Evolutionary conservation across 305 asterid genomes (phyloP).

Genomic region (Fraxinus platypoda): DNA sequence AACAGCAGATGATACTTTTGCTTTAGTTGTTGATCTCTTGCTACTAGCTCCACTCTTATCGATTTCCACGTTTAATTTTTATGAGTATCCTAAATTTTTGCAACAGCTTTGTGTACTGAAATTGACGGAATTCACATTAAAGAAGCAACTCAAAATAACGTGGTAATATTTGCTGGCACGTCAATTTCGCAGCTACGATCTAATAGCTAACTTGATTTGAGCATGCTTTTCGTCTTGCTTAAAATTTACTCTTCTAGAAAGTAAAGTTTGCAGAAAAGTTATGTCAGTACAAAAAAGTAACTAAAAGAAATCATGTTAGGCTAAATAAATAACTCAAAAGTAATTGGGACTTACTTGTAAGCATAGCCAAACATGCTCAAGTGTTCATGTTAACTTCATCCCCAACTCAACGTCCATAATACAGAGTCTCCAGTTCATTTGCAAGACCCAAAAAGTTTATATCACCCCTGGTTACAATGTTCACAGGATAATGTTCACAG

Average conservation of each 20-base stretch:
- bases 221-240: neutral
- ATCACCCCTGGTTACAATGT: neutral
- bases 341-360: neutral
- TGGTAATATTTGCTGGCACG: neutral
- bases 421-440: neutral
- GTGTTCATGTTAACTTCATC: neutral
- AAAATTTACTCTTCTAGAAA: neutral
- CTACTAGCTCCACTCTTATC: neutral
- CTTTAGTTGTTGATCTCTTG: neutral
- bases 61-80: neutral
- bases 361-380: neutral
- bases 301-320: neutral
- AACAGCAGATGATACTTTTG: neutral
- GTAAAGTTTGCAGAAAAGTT: neutral
- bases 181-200: neutral
- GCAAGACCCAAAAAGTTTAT: slow-evolving; percentile 12
- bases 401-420: neutral
- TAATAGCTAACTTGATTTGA: neutral
- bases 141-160: neutral
- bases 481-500: slow-evolving; percentile 2
- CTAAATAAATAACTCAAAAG: neutral
- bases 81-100: neutral
- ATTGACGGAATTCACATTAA: neutral
- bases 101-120: neutral
- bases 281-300: neutral